These are phyloP conservation scores for Crithidia thermophila DNA, from an alignment of 208 protist species.

Conservation along the genomic window DNA sequence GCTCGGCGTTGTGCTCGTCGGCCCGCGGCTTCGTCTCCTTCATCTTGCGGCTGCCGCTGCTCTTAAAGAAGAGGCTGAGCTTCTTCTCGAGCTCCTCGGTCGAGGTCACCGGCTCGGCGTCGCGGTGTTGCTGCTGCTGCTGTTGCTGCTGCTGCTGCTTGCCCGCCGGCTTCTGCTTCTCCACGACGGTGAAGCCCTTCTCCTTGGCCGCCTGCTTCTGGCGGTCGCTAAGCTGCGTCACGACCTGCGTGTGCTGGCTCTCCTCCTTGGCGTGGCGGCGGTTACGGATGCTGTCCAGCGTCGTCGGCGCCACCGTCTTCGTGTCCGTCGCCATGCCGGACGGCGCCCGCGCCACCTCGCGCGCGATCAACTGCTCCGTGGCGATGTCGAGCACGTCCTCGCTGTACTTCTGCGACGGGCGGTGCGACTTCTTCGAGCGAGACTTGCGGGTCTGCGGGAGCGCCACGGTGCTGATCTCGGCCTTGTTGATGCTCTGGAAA, in stretches of 20 bases:
- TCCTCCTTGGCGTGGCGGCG: conserved; percentile 36
- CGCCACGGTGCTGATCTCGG: conserved; percentile 26
- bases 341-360: conserved; percentile 55
- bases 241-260: conserved; percentile 10
- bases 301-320: conserved; percentile 40
- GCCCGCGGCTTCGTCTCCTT: conserved; percentile 32
- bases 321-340: conserved; percentile 60
- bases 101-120: conserved; percentile 14
- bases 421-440: conserved; percentile 39
- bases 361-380: conserved; percentile 69
- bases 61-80: conserved; percentile 77
- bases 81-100: conserved; percentile 75
- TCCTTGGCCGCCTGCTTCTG: conserved; percentile 53
- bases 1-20: conserved; percentile 28
- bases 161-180: conserved; percentile 21
- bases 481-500: conserved; percentile 60
- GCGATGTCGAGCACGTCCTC: conserved; percentile 61
- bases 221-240: conserved; percentile 36
- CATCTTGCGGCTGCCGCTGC: conserved; percentile 44
- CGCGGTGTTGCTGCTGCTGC: conserved; percentile 17
- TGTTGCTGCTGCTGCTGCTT: conserved; percentile 31
- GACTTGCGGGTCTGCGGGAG: conserved; percentile 25
- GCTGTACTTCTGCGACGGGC: conserved; percentile 35
- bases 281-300: conserved; percentile 49
- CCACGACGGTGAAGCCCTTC: conserved; percentile 53